phyloP scores from a whole-genome alignment of 495 filamentous ascomycete species.

The Beverwykella pulmonaria region DNA sequence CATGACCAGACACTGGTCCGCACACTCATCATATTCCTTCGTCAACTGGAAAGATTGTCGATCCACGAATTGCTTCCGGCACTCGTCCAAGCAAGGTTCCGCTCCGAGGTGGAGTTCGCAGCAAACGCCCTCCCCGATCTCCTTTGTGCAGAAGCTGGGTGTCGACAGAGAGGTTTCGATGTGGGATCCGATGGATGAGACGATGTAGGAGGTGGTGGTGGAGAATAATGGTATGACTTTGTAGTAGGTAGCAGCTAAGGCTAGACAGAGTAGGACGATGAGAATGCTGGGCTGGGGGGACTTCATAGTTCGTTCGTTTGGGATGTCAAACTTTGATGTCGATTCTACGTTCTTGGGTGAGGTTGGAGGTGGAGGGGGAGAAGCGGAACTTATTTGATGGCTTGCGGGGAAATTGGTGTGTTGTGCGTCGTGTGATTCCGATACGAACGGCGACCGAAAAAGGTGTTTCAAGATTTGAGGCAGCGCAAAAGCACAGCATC shows the following conservation, averaged over 20 bases:
- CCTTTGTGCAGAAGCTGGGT: constrained; percentile 16
- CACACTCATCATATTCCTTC: constrained; percentile 19
- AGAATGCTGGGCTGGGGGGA: not conserved
- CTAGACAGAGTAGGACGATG: constrained; percentile 2
- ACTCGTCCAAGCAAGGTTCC: constrained; percentile 21
- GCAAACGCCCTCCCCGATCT: constrained; percentile 13
- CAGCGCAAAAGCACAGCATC: too few relatives aligned
- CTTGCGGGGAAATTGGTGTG: too few relatives aligned
- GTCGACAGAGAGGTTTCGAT: not conserved
- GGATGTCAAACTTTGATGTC: not conserved
- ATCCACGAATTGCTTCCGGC: constrained; percentile 15
- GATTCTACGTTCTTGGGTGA: not conserved
- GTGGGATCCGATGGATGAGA: constrained; percentile 5
- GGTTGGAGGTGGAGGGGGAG: not conserved
- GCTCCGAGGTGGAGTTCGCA: constrained; percentile 15
- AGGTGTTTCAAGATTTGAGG: not conserved
- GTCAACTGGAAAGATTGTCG: constrained; percentile 8
- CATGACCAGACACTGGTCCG: constrained; percentile 4
- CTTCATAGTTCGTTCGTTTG: not conserved
- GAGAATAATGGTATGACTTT: constrained; percentile 1
- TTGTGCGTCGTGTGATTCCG: too few relatives aligned
- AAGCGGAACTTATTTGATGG: not conserved
- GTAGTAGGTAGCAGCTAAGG: constrained; percentile 1
- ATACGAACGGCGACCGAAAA: not conserved
- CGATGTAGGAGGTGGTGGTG: constrained; percentile 2